These are phyloP conservation scores for Citrus reticulata DNA, from an alignment of 345 rosid species.

Conservation along the genomic window DNA sequence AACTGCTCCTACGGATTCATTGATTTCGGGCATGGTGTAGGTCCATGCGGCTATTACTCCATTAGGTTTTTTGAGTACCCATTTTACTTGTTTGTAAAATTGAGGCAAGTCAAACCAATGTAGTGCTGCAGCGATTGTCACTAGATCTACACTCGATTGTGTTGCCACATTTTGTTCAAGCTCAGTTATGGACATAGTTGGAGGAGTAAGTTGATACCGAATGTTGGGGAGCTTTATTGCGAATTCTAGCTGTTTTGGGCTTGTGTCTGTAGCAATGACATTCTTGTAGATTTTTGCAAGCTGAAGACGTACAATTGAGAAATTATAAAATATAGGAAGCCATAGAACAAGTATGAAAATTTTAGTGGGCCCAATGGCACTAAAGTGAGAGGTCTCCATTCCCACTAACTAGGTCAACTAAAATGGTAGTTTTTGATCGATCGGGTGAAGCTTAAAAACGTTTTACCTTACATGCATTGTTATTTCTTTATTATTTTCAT, in stretches of 20 bases:
- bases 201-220: constrained; percentile 51
- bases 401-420: too few relatives aligned
- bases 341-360: too few relatives aligned
- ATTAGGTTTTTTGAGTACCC: constrained; percentile 65
- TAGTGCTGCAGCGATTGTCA: constrained; percentile 70
- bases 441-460: too few relatives aligned
- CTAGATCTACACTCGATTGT: constrained; percentile 52
- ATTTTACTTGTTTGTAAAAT: constrained; percentile 57
- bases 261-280: constrained; percentile 79
- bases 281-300: constrained; percentile 59
- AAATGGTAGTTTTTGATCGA: too few relatives aligned
- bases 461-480: too few relatives aligned
- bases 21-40: constrained; percentile 63
- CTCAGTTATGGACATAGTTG: constrained; percentile 38
- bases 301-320: constrained; percentile 27
- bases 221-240: constrained; percentile 53
- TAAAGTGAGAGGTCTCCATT: too few relatives aligned
- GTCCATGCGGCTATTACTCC: constrained; percentile 85
- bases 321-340: too few relatives aligned
- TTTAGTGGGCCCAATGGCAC: too few relatives aligned
- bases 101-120: constrained; percentile 66
- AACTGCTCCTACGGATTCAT: constrained; percentile 43
- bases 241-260: constrained; percentile 60
- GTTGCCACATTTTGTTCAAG: constrained; percentile 38
- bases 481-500: too few relatives aligned